Evolutionary conservation across 1,284 basidiomycete species (phyloP).

Genomic region (Tilletia caries): DNA sequence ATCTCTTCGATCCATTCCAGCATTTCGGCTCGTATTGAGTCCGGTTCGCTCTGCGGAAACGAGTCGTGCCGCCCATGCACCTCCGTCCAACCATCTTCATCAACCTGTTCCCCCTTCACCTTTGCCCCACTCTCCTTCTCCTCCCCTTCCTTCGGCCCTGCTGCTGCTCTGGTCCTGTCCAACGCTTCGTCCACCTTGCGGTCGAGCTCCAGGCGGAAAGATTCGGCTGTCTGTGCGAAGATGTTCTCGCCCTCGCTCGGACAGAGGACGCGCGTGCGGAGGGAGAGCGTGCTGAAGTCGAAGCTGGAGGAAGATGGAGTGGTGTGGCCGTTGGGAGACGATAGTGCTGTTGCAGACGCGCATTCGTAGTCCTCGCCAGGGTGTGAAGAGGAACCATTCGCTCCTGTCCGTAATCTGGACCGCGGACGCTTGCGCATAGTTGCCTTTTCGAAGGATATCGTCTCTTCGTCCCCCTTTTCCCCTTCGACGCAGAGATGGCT

Average conservation of each 20-base stretch:
- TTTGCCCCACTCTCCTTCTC: too few relatives aligned
- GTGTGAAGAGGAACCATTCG: too few relatives aligned
- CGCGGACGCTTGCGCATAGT: background rate
- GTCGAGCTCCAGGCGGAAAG: background rate
- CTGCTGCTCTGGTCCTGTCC: background rate
- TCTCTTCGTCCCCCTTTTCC: background rate
- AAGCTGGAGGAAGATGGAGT: background rate
- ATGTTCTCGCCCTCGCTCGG: background rate
- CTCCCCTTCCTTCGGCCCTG: background rate
- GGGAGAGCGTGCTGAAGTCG: background rate
- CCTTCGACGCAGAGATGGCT: too few relatives aligned
- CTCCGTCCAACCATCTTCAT: background rate
- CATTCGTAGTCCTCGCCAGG: background rate
- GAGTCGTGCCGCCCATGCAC: background rate
- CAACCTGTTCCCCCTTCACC: background rate
- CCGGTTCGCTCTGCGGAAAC: background rate
- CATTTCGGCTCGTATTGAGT: background rate
- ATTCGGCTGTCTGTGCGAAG: background rate
- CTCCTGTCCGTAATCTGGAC: background rate
- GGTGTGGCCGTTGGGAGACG: background rate
- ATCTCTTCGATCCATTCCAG: slow-evolving; percentile 7
- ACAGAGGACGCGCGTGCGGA: background rate
- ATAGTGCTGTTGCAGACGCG: background rate
- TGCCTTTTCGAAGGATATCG: background rate
- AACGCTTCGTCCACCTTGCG: background rate